Conservation (phyloP, 2,329 filamentous ascomycete genomes). For the Xylaria sp. region DNA sequence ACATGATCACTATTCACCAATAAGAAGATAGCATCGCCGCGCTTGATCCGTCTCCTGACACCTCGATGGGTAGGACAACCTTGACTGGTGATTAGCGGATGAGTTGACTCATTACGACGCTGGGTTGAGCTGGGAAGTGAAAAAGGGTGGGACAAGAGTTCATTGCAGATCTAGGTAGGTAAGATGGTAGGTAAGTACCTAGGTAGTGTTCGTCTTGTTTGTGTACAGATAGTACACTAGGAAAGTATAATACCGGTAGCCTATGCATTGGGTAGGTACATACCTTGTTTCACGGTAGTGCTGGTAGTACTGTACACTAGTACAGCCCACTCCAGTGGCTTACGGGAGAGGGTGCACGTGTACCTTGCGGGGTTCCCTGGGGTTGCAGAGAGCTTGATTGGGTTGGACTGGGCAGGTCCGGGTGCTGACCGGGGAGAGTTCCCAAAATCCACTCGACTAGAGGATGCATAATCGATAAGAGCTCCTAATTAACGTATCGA, state of each 20-base stretch:
- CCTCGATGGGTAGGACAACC: constrained; percentile 23
- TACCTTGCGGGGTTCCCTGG: constrained; percentile 10
- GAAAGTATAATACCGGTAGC: not conserved
- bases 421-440: not conserved
- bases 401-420: not conserved
- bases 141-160: not conserved
- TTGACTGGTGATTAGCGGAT: constrained; percentile 26
- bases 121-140: constrained; percentile 4
- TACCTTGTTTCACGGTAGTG: not conserved
- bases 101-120: constrained; percentile 6
- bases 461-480: constrained; percentile 49
- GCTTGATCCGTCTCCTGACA: constrained; percentile 21
- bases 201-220: not conserved
- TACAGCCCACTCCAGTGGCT: constrained; percentile 3
- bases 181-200: not conserved
- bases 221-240: not conserved
- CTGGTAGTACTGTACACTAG: too few species aligned
- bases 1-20: constrained; percentile 26
- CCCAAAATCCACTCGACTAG: constrained; percentile 8
- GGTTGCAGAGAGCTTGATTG: constrained; percentile 22
- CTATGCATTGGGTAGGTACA: too few species aligned
- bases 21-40: constrained; percentile 1
- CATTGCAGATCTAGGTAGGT: constrained; percentile 3
- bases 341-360: constrained; percentile 6
- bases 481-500: constrained; percentile 33